phyloP scores from a whole-genome alignment of 2,329 filamentous ascomycete genomes.

The Paracoccidioides lutzii region DNA sequence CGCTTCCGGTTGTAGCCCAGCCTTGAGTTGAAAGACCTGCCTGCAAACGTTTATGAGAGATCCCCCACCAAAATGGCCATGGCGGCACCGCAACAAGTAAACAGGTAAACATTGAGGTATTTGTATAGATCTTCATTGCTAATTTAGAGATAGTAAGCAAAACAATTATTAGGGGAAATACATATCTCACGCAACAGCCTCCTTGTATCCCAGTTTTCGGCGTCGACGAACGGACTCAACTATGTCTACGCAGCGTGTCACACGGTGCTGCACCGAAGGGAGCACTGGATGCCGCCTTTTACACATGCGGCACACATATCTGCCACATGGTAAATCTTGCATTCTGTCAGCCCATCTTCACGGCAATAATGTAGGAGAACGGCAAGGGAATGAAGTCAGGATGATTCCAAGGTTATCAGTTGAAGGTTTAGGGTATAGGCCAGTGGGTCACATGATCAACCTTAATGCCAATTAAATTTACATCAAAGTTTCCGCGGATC shows the following conservation, averaged over 20 bases:
- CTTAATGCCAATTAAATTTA: not conserved
- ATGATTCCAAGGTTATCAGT: not conserved
- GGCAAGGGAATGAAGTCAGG: not conserved
- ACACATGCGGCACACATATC: not conserved
- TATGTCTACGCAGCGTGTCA: not conserved
- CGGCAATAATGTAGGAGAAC: not conserved
- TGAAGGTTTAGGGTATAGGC: not conserved
- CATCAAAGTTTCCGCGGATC: not conserved
- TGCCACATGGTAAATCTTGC: not conserved
- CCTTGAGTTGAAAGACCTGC: not conserved
- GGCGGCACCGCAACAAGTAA: not conserved
- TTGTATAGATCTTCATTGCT: not conserved
- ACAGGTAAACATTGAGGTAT: not conserved
- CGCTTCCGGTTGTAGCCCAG: not conserved
- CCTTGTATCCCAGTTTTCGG: not conserved
- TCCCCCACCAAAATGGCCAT: not conserved
- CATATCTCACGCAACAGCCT: not conserved
- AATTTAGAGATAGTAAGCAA: not conserved
- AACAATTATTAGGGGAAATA: not conserved
- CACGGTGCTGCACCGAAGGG: too few species aligned
- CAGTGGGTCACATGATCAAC: not conserved
- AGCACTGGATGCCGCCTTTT: too few species aligned
- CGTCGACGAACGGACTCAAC: not conserved
- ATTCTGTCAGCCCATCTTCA: not conserved
- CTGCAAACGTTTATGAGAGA: not conserved